phyloP scores from a whole-genome alignment of 2,329 filamentous ascomycete species.

The Mycocentrospora acerina region DNA sequence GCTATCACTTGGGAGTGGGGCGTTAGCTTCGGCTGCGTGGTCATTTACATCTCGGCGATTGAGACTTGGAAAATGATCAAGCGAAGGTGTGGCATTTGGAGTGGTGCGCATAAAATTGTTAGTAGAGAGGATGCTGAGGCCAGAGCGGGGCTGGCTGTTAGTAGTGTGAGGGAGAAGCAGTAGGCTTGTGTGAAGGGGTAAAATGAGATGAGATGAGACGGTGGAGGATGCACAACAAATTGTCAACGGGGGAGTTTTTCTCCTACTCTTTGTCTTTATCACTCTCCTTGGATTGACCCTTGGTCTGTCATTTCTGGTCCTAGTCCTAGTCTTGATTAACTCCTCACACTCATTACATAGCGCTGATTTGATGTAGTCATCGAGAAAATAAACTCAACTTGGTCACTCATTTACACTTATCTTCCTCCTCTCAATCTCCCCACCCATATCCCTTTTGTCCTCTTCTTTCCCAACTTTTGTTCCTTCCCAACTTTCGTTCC shows the following conservation, averaged over 20 bases:
- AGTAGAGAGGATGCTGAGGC: constrained; percentile 40
- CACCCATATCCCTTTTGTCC: no score
- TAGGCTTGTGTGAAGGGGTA: background rate
- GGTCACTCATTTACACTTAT: no score
- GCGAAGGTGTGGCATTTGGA: constrained; percentile 39
- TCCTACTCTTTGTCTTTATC: background rate
- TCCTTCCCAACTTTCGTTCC: no score
- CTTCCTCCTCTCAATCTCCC: background rate
- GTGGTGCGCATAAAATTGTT: constrained; percentile 32
- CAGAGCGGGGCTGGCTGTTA: constrained; percentile 24
- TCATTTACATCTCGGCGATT: constrained; percentile 45
- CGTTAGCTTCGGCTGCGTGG: constrained; percentile 44
- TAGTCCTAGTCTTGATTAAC: background rate
- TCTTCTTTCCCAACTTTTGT: no score
- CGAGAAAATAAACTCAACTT: no score
- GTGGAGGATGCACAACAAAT: constrained; percentile 6
- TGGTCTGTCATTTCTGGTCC: constrained; percentile 6
- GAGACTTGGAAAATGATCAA: constrained; percentile 51
- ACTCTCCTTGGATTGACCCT: constrained; percentile 12
- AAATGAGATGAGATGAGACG: background rate
- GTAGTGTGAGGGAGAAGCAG: constrained; percentile 18
- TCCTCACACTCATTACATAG: background rate
- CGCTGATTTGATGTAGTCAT: background rate
- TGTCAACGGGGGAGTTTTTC: background rate
- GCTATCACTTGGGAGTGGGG: constrained; percentile 51